phyloP scores from a whole-genome alignment of 371 early-diverging fungal species.

The Gilbertella persicaria region DNA sequence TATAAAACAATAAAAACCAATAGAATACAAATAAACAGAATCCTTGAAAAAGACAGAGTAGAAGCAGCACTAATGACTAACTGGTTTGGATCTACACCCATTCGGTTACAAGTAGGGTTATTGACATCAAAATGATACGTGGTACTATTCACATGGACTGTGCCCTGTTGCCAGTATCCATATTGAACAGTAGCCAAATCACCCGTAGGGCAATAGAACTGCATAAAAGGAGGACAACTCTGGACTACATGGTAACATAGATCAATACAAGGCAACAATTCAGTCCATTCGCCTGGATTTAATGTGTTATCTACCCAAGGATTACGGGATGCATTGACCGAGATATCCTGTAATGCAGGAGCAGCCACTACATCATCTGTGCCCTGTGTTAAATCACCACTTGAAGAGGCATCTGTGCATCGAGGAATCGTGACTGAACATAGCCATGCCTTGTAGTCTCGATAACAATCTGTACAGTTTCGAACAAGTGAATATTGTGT shows the following conservation, averaged over 20 bases:
- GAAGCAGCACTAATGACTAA: conserved; percentile 25
- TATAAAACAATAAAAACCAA: conserved; percentile 5
- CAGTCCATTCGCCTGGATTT: conserved; percentile 53
- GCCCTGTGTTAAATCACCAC: conserved; percentile 13
- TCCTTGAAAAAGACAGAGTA: not conserved
- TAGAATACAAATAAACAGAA: not conserved
- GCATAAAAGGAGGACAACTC: conserved; percentile 65
- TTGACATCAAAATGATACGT: conserved; percentile 27
- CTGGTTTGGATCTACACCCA: conserved; percentile 26
- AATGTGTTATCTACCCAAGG: conserved; percentile 44
- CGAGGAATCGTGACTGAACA: conserved; percentile 67
- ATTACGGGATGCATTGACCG: conserved; percentile 41
- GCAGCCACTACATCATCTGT: conserved; percentile 23
- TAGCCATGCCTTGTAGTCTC: conserved; percentile 67
- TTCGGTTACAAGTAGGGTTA: conserved; percentile 44
- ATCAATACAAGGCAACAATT: conserved; percentile 65
- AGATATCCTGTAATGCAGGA: conserved; percentile 31
- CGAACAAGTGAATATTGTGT: conserved; percentile 65
- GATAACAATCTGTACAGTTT: conserved; percentile 61
- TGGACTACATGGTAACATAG: conserved; percentile 67
- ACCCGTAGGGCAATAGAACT: conserved; percentile 60
- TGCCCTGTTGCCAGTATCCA: conserved; percentile 46
- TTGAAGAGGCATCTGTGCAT: conserved; percentile 47
- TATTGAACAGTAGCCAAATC: conserved; percentile 50
- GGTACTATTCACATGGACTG: conserved; percentile 20